Base-by-base conservation (phyloP, 108 stramenopile species). In the Cyclostephanos invisitatus region DNA sequence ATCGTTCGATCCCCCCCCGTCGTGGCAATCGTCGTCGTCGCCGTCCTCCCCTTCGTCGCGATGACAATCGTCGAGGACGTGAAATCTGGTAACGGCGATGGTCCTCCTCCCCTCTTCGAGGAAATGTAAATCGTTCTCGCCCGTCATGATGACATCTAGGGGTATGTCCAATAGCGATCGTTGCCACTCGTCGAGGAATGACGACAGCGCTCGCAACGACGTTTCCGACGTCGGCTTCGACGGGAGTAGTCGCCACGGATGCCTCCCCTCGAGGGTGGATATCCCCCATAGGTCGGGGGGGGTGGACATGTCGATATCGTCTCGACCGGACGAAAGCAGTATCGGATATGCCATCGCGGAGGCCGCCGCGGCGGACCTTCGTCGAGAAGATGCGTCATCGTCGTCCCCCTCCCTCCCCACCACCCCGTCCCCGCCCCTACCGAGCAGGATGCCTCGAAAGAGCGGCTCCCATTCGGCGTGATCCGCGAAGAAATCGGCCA, bases 61-160 rank as follows among this genome's bases (percentile, higher is more conserved):
- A 68, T 48, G 38, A 24, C 53, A 40, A 9, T 55, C 72, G 29
- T 69, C 67, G 12, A 85, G 58, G 0, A 89, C 90, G 62, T 91
- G 90, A 75, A 89, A 91, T 42, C 90, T 67, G 7, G 77, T 60
- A 28, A 89, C 73, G 12, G 82, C 87, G 64, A 91, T 73, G 59
- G 87, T 80, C 18, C 90, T 72, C 44, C 88, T 37, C 0, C 90
- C 90, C 77, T 91, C 90, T 69, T 91, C 88, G n/a, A 91, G 53
- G 66, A 91, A 91, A 49, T 87, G 90, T 46, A 86, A 20, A 71
- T 91, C 90, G 62, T 85, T 78, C 14, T 80, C 80, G 18, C 86
- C 87, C 59, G 46, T 70, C 5, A 70, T 32, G 15, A 70, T 20
- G 50, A 85, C 83, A 55, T 81, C 81, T 0, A 89, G 70, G 7